Evolutionary conservation across 805 yeast species (phyloP).

Genomic region (Kodamaea kaohsiungensis): DNA sequence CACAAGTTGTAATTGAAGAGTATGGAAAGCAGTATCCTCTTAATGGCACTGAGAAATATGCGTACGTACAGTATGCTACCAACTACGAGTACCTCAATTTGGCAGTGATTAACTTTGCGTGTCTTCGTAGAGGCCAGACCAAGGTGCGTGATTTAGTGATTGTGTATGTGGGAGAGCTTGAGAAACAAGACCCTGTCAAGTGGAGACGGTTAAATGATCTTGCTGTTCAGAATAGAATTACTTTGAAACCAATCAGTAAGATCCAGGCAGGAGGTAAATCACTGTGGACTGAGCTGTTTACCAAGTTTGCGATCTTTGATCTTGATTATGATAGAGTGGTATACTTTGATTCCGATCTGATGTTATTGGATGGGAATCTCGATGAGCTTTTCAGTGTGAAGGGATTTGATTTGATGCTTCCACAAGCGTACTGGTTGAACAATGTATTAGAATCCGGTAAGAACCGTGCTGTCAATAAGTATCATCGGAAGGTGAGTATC

Average conservation of each 20-base stretch:
- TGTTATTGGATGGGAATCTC: conserved; percentile 31
- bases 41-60: conserved; percentile 30
- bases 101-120: conserved; percentile 46
- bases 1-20: conserved; percentile 20
- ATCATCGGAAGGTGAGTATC: conserved; percentile 12
- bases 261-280: conserved; percentile 18
- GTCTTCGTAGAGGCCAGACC: conserved; percentile 33
- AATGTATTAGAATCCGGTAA: conserved; percentile 16
- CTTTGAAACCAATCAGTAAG: conserved; percentile 25
- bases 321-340: conserved; percentile 53
- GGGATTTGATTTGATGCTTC: conserved; percentile 18
- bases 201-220: conserved; percentile 15
- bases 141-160: conserved; percentile 50
- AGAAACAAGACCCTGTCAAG: conserved; percentile 8
- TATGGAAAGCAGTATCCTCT: conserved; percentile 3
- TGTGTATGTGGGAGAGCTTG: conserved; percentile 30
- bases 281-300: conserved; percentile 53
- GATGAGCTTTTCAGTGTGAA: conserved; percentile 30
- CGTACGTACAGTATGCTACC: conserved; percentile 66
- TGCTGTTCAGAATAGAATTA: conserved; percentile 23
- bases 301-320: conserved; percentile 55
- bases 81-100: conserved; percentile 50
- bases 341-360: conserved; percentile 60
- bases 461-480: conserved; percentile 5
- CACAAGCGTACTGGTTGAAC: conserved; percentile 40